Conservation (phyloP, 129 eudicot genomes). For the Flaveria brownii region DNA sequence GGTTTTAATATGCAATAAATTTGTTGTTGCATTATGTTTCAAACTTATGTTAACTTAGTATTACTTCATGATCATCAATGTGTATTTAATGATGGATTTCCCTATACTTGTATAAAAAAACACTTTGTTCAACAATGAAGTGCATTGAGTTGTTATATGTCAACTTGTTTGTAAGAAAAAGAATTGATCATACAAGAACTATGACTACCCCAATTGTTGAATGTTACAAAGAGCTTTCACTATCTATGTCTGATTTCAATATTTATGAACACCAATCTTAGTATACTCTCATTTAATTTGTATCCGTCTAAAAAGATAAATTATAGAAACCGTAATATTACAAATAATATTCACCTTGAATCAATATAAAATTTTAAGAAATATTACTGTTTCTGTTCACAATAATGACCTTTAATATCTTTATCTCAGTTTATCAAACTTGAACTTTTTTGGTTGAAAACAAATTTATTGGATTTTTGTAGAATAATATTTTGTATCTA, state of each 20-base stretch:
- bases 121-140: constrained; percentile 10
- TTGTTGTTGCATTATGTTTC: not conserved
- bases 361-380: no score
- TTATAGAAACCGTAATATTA: no score
- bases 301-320: no score
- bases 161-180: constrained; percentile 14
- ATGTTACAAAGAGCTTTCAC: constrained; percentile 27
- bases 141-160: constrained; percentile 29
- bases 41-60: not conserved
- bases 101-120: not conserved
- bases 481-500: no score
- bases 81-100: not conserved
- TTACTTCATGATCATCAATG: not conserved
- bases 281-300: not conserved
- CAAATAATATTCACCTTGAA: no score
- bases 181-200: constrained; percentile 25
- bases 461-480: no score
- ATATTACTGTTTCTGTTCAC: no score
- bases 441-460: no score
- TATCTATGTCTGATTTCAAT: constrained; percentile 1
- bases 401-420: no score
- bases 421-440: no score
- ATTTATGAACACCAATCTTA: constrained; percentile 24
- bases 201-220: constrained; percentile 4
- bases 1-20: no score